Conservation (phyloP, 768 basidiomycete species). For the Hortiboletus flavorubellus region DNA sequence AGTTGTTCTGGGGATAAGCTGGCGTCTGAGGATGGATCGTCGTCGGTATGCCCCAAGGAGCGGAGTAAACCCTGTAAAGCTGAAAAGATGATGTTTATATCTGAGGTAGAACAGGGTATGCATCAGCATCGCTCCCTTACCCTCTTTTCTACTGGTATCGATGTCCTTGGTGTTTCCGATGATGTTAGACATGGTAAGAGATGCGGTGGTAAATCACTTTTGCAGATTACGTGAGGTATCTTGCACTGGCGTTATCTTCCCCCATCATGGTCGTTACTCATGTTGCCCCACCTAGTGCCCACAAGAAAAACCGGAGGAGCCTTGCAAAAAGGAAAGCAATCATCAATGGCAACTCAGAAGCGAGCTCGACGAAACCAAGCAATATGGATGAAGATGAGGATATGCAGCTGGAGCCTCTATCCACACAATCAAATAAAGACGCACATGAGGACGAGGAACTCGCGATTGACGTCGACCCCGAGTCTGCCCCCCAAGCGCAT, state of each 20-base stretch:
- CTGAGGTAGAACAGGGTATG: not conserved
- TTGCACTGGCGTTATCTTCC: conserved; percentile 1
- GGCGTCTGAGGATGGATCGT: conserved; percentile 4
- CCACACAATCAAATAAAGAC: conserved; percentile 1
- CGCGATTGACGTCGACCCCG: conserved; percentile 53
- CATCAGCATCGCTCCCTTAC: conserved; percentile 27
- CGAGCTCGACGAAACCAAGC: conserved; percentile 7
- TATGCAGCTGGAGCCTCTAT: conserved; percentile 25
- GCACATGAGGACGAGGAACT: conserved; percentile 55
- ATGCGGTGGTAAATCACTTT: not conserved
- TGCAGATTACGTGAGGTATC: conserved; percentile 19
- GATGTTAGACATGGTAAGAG: conserved; percentile 19
- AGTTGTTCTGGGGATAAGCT: conserved; percentile 48
- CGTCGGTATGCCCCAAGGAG: conserved; percentile 30
- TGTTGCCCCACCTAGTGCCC: conserved; percentile 27
- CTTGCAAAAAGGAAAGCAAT: conserved; percentile 37
- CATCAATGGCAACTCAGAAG: conserved; percentile 7
- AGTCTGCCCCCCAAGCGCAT: conserved; percentile 42
- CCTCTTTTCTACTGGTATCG: conserved; percentile 34
- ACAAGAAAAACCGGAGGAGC: conserved; percentile 46
- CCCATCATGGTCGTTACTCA: conserved; percentile 42
- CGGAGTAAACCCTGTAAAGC: conserved; percentile 39
- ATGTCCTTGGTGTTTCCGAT: conserved; percentile 24
- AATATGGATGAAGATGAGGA: conserved; percentile 28
- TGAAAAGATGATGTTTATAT: conserved; percentile 16